Percentiles rank a stretch among this genome's conserved stretches.
phyloP scores from a whole-genome alignment of 202 grass and related monocot genomes.

The Panicum hallii region DNA sequence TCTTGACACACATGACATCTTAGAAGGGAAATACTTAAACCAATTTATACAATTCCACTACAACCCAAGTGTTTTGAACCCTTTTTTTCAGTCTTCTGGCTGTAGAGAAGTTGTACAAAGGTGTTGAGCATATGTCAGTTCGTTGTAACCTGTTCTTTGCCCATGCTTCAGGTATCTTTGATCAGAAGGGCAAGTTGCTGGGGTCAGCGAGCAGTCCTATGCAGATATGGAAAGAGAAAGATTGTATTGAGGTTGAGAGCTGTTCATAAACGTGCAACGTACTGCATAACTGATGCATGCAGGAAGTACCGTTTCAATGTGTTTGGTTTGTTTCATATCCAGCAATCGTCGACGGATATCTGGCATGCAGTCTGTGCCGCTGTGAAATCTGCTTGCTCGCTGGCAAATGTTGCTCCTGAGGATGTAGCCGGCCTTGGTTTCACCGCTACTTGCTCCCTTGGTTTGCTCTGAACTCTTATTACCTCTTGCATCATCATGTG shows the following conservation, averaged over 20 bases:
- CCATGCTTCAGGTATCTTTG: slow-evolving; percentile 65
- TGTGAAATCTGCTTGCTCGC: slow-evolving; percentile 70
- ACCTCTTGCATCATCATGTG: neutral
- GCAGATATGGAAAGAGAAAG: slow-evolving; percentile 97
- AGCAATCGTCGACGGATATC: slow-evolving; percentile 97
- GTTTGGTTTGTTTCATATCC: slow-evolving; percentile 39
- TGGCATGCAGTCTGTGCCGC: slow-evolving; percentile 91
- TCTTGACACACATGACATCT: neutral
- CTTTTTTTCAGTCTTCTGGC: neutral
- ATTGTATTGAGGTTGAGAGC: slow-evolving; percentile 80
- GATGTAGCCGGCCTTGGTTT: slow-evolving; percentile 79
- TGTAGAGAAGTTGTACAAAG: neutral
- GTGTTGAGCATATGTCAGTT: neutral
- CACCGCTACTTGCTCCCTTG: slow-evolving; percentile 93
- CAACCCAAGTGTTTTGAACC: neutral
- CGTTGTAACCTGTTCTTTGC: slow-evolving; percentile 20
- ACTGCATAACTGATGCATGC: slow-evolving; percentile 8
- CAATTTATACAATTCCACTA: neutral
- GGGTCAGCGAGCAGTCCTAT: slow-evolving; percentile 81
- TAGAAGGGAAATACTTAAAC: slow-evolving; percentile 1
- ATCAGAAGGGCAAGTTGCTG: slow-evolving; percentile 78
- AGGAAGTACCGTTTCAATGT: slow-evolving; percentile 8
- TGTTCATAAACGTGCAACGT: slow-evolving; percentile 17
- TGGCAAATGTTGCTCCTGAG: slow-evolving; percentile 60
- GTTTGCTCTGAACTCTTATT: slow-evolving; percentile 49